phyloP scores from a whole-genome alignment of 345 rosid species.

The Eucalyptus caleyi region DNA sequence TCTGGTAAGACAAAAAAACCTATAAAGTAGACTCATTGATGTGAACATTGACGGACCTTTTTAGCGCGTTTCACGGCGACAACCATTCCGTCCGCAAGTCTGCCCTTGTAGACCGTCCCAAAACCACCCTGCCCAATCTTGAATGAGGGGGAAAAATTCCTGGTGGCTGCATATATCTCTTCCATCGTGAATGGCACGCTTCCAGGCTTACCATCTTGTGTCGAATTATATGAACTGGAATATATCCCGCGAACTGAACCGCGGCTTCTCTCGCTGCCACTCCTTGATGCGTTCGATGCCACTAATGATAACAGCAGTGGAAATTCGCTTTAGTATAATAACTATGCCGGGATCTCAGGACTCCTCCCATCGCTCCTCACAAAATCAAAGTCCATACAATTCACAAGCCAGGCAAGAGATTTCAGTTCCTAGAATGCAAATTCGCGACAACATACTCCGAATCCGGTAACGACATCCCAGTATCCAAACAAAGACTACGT shows the following conservation, averaged over 20 bases:
- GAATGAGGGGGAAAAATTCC: slow-evolving; percentile 67
- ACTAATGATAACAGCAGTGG: neutral
- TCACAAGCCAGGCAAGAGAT: neutral
- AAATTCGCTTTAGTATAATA: neutral
- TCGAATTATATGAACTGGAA: slow-evolving; percentile 12
- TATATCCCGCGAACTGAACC: slow-evolving; percentile 24
- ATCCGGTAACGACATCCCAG: neutral
- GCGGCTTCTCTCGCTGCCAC: slow-evolving; percentile 21
- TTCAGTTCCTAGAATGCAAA: neutral
- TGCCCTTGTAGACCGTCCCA: slow-evolving; percentile 88
- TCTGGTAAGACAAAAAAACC: neutral
- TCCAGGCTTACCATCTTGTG: slow-evolving; percentile 24
- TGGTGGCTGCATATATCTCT: slow-evolving; percentile 56
- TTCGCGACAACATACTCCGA: neutral
- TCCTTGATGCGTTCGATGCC: slow-evolving; percentile 16
- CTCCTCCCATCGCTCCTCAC: neutral
- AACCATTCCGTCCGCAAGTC: slow-evolving; percentile 55
- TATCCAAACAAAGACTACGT: neutral
- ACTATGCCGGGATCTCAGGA: neutral
- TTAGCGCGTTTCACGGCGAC: slow-evolving; percentile 89
- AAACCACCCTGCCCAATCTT: slow-evolving; percentile 91
- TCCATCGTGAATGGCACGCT: slow-evolving; percentile 39
- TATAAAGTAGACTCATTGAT: neutral
- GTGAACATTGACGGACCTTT: slow-evolving; percentile 29
- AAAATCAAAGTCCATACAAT: neutral